phyloP scores from a whole-genome alignment of 768 basidiomycete genomes.

The Panaeolus papilionaceus region DNA sequence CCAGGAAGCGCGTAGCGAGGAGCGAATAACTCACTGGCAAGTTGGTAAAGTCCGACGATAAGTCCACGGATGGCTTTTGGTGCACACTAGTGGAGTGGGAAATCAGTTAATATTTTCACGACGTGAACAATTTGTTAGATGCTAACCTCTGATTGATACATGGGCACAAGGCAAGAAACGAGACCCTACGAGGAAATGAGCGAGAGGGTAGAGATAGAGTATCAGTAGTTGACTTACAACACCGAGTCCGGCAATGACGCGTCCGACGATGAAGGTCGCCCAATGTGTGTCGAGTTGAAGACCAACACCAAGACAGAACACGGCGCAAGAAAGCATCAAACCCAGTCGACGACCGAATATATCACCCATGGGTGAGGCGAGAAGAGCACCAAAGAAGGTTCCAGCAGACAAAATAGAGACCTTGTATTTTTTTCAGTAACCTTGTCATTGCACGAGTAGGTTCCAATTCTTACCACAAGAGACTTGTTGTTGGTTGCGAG shows the following conservation, averaged over 20 bases:
- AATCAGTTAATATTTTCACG: slow-evolving; percentile 14
- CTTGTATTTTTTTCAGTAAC: slow-evolving; percentile 14
- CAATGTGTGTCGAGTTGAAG: slow-evolving; percentile 61
- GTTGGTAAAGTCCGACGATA: slow-evolving; percentile 72
- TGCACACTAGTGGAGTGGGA: slow-evolving; percentile 36
- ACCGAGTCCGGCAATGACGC: slow-evolving; percentile 75
- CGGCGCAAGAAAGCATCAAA: slow-evolving; percentile 62
- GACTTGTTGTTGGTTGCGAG: slow-evolving; percentile 55
- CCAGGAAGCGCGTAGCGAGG: not conserved
- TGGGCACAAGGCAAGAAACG: slow-evolving; percentile 65
- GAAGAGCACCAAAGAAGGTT: slow-evolving; percentile 79
- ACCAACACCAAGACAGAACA: slow-evolving; percentile 67
- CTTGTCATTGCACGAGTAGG: too few relatives aligned
- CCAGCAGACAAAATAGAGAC: slow-evolving; percentile 79
- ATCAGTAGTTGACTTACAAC: slow-evolving; percentile 41
- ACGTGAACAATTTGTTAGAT: slow-evolving; percentile 15
- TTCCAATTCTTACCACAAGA: slow-evolving; percentile 37
- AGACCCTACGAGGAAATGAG: slow-evolving; percentile 45
- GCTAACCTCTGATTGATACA: slow-evolving; percentile 55
- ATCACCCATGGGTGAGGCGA: slow-evolving; percentile 46
- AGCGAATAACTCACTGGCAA: slow-evolving; percentile 45
- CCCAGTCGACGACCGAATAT: slow-evolving; percentile 58
- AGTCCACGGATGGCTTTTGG: slow-evolving; percentile 81
- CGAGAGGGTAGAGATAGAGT: not conserved
- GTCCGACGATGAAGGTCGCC: slow-evolving; percentile 30